Base-by-base conservation (phyloP, 2,329 filamentous ascomycete genomes). In the Trichoderma arundinaceum region DNA sequence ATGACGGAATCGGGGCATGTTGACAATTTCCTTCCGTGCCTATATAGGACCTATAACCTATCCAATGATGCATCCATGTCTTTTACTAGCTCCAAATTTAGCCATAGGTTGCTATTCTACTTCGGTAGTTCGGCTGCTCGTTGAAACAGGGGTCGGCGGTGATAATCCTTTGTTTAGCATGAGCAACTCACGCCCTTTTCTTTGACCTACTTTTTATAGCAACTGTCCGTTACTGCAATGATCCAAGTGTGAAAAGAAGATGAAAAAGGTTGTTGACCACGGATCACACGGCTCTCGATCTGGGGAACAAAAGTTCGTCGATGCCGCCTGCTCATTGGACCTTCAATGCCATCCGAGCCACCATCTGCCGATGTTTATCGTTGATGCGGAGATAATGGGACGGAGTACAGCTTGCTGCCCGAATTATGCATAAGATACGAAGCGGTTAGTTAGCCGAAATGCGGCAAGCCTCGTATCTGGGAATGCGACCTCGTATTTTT, bases 401-500 rank as follows among this genome's bases (percentile, higher is more conserved):
- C 17, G 48, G 38, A 12, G 22, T 58, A 22, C 39, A 4, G 22
- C 9, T 32, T 35, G 8, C 38, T 43, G 46, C 22, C 8, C 1
- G 22, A 13, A 13, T 41, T 9, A 28, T 39, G 13, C 28, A 19
- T 6, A 7, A 7, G 33, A 52, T 61, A 61, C 38, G 46, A 52
- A 22, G 35, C 39, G 13, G 33, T 49, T 28, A 41, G 33, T 39
- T 28, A 38, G 56, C 41, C 28, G 41, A 43, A 12, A 44, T 19
- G n/a, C 48, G 7, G 19, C 19, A 51, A 38, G n/a, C 5, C 38
- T 53, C 59, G n/a, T 51, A 44, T 43, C 54, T 19, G 15, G 39
- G 33, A 33, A 15, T 32, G 32, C 7, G 17, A 48, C 56, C 41
- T 58, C 56, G 56, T 58, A 58, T 58, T 58, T 15, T 17, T 17